Evolutionary conservation across 257 asterid genomes (phyloP).

Genomic region (Eustoma russellianum): DNA sequence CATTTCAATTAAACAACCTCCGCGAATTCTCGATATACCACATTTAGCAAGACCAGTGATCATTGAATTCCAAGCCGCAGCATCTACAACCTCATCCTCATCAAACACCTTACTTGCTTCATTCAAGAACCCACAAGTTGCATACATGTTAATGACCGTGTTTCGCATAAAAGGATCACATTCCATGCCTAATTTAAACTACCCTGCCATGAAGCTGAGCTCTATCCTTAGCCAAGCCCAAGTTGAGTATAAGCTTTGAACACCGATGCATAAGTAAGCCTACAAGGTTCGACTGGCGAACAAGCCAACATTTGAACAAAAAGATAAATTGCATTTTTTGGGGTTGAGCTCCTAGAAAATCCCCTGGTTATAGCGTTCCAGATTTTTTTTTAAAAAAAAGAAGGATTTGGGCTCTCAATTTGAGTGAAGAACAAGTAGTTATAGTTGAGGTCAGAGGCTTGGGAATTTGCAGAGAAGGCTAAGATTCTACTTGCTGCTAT

Average conservation of each 20-base stretch:
- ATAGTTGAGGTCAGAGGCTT: conserved; percentile 36
- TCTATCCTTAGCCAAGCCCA: conserved; percentile 43
- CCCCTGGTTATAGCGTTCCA: conserved; percentile 75
- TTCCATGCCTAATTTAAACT: conserved; percentile 43
- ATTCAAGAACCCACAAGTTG: conserved; percentile 41
- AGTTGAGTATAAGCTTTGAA: conserved; percentile 65
- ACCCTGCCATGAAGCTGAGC: conserved; percentile 72
- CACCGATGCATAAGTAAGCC: conserved; percentile 60
- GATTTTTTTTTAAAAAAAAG: no score
- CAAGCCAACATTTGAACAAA: conserved; percentile 46
- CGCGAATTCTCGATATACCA: conserved; percentile 48
- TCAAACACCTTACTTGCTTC: conserved; percentile 49
- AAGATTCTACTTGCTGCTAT: conserved; percentile 55
- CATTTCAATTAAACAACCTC: conserved; percentile 45
- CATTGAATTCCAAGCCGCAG: conserved; percentile 74
- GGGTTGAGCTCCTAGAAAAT: conserved; percentile 49
- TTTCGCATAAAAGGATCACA: conserved; percentile 49
- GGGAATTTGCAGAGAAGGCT: conserved; percentile 38
- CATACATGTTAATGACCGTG: conserved; percentile 54
- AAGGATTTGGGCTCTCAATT: no score
- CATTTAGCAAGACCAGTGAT: conserved; percentile 51
- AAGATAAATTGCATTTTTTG: conserved; percentile 34
- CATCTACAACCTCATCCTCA: conserved; percentile 30
- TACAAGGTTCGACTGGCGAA: conserved; percentile 29
- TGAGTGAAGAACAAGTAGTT: conserved; percentile 38